Evolutionary conservation across 1,284 basidiomycete genomes (phyloP).

Genomic region (Ustilago bromivora): DNA sequence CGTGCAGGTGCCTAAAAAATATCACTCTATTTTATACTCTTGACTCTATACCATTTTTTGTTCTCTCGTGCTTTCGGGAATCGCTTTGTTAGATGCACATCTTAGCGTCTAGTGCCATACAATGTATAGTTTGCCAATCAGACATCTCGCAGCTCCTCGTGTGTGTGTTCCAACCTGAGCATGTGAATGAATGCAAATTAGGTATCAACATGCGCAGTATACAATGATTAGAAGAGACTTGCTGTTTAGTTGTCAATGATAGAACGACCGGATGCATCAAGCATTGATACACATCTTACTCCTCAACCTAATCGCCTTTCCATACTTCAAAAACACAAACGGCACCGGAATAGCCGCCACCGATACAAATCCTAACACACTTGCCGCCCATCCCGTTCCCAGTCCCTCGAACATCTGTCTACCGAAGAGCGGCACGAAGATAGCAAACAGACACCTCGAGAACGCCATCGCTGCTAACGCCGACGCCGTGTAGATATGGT

Average conservation of each 20-base stretch:
- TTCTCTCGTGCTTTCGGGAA: background rate
- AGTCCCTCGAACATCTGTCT: constrained; percentile 37
- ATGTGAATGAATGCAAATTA: background rate
- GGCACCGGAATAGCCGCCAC: constrained; percentile 37
- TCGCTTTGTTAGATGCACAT: background rate
- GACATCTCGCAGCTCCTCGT: background rate
- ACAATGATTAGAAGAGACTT: background rate
- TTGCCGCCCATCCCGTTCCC: constrained; percentile 36
- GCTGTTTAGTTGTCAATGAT: background rate
- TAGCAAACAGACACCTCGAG: constrained; percentile 47
- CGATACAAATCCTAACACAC: constrained; percentile 33
- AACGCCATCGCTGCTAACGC: constrained; percentile 50
- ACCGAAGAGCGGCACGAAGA: constrained; percentile 47
- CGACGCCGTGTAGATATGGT: constrained; percentile 49
- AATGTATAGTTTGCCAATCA: constrained; percentile 11
- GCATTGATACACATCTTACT: constrained; percentile 46
- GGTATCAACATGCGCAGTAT: constrained; percentile 9
- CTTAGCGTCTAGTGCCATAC: background rate
- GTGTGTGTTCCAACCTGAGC: background rate
- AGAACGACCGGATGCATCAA: background rate
- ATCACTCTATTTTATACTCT: background rate
- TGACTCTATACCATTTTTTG: constrained; percentile 18
- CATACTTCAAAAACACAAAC: constrained; percentile 46
- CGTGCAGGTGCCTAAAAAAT: constrained; percentile 28
- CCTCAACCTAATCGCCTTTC: constrained; percentile 38